Base-by-base conservation (phyloP, 1,284 basidiomycete genomes). In the Ganoderma sinense region DNA sequence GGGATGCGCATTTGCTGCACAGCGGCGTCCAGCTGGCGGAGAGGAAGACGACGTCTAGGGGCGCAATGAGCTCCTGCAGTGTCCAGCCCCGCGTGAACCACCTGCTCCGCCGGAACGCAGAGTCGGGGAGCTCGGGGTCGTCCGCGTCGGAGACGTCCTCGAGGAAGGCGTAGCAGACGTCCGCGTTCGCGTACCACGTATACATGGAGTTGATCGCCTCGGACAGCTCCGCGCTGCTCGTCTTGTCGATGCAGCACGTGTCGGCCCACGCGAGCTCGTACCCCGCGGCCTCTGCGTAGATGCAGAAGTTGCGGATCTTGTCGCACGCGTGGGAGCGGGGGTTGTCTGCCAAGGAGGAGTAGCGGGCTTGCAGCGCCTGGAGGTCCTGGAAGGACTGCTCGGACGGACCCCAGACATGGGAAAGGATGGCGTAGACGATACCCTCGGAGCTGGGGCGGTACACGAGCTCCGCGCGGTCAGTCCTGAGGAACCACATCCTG, bases 231-330 rank as follows among this genome's bases (percentile, higher is more conserved):
- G 66, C 53, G 41, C 62, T 62, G 55, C 66, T 67, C 23, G 66
- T 39, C 66, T 67, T 67, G 66, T 67, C 66, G 55, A 67, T 67
- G 55, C 62, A 68, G 62, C 67, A 68, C 4, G 66, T 67, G 31
- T 67, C 66, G 55, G 56, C 51, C 66, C 66, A 67, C 10, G 51
- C 53, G 41, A 55, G 51, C 6, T 48, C 40, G 55, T 64, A 68
- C 16, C 67, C 62, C 18, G 56, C 61, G 16, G 61, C 43, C 29
- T 68, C 62, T 16, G 67, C 67, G 56, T 56, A 58, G 33, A 64
- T n/a, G 62, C 67, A 68, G 62, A 60, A 60, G 40, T 53, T 40
- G 20, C 67, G 55, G 62, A 68, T 64, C 43, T 68, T 68, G 1
- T 40, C 62, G 31, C 39, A 39, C 1, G 53, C 62, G 36, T 58